These are phyloP conservation scores for Suhomyces canberraensis DNA, from an alignment of 805 yeast genomes.

Conservation along the genomic window DNA sequence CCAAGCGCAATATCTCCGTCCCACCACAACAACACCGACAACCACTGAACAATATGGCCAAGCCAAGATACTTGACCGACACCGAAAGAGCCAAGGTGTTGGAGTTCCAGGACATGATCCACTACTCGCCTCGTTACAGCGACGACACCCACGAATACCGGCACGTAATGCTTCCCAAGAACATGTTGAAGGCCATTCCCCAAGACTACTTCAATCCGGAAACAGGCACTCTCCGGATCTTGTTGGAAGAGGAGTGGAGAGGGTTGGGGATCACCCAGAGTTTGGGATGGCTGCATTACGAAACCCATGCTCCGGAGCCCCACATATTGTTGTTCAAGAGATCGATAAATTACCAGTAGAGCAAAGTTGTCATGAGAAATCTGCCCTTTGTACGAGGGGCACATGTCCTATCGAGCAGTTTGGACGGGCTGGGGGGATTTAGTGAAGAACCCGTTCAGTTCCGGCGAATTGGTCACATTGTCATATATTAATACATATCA, in stretches of 20 bases:
- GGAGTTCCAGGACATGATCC: slow-evolving; percentile 91
- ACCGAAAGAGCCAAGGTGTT: slow-evolving; percentile 81
- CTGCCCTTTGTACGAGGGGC: no score
- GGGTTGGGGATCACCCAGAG: slow-evolving; percentile 97
- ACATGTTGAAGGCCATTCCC: slow-evolving; percentile 91
- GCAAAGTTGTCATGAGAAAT: no score
- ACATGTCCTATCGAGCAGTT: no score
- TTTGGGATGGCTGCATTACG: slow-evolving; percentile 97
- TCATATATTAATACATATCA: no score
- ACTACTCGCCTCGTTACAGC: slow-evolving; percentile 88
- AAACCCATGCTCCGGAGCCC: slow-evolving; percentile 97
- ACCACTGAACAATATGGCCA: slow-evolving; percentile 33
- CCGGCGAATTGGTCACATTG: no score
- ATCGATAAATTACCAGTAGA: slow-evolving; percentile 48
- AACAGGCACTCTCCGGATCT: slow-evolving; percentile 87
- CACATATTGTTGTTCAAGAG: slow-evolving; percentile 84
- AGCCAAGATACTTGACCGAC: slow-evolving; percentile 73
- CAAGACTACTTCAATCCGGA: slow-evolving; percentile 90
- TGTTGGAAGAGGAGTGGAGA: slow-evolving; percentile 97
- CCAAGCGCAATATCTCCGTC: no score
- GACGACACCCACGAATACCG: slow-evolving; percentile 92
- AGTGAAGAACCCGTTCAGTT: no score
- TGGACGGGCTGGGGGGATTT: no score
- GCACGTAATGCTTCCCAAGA: slow-evolving; percentile 96
- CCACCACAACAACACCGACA: no score